phyloP scores from a whole-genome alignment of 805 yeast species.

The Saccharomycopsis sp. region DNA sequence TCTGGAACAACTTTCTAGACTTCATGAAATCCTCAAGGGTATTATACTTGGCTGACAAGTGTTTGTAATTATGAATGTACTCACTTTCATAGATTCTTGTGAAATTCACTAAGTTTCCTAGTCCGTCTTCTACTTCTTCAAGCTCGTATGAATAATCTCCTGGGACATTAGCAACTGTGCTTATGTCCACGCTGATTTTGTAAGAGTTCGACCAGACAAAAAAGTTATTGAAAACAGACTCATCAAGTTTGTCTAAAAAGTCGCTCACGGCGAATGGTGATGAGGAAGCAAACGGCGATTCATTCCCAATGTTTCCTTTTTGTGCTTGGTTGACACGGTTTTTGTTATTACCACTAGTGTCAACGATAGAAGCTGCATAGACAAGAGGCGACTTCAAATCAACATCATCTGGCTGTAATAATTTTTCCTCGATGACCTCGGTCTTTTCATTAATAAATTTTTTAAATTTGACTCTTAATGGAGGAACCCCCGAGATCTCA shows the following conservation, averaged over 20 bases:
- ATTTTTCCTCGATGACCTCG: constrained; percentile 35
- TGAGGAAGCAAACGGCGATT: neutral
- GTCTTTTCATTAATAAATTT: constrained; percentile 36
- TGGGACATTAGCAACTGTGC: constrained; percentile 29
- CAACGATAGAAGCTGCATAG: constrained; percentile 22
- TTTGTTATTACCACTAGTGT: neutral
- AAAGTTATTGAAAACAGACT: constrained; percentile 20
- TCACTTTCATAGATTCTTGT: constrained; percentile 27
- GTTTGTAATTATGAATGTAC: constrained; percentile 22
- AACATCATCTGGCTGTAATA: constrained; percentile 39
- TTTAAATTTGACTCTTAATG: constrained; percentile 54
- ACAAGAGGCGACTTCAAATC: constrained; percentile 45
- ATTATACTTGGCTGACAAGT: constrained; percentile 11
- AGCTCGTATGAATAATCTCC: constrained; percentile 55
- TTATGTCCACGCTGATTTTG: constrained; percentile 37
- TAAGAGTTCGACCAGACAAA: constrained; percentile 35
- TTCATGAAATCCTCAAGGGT: constrained; percentile 14
- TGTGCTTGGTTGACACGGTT: neutral
- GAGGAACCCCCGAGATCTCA: constrained; percentile 69
- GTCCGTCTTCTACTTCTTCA: constrained; percentile 55
- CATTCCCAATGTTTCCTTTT: neutral
- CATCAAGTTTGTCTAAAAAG: constrained; percentile 4
- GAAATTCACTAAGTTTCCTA: constrained; percentile 52
- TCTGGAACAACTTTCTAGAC: constrained; percentile 6
- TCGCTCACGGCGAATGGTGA: constrained; percentile 7